Evolutionary conservation across 2,329 filamentous ascomycete species (phyloP).

Genomic region (Emergomyces pasteurianus): DNA sequence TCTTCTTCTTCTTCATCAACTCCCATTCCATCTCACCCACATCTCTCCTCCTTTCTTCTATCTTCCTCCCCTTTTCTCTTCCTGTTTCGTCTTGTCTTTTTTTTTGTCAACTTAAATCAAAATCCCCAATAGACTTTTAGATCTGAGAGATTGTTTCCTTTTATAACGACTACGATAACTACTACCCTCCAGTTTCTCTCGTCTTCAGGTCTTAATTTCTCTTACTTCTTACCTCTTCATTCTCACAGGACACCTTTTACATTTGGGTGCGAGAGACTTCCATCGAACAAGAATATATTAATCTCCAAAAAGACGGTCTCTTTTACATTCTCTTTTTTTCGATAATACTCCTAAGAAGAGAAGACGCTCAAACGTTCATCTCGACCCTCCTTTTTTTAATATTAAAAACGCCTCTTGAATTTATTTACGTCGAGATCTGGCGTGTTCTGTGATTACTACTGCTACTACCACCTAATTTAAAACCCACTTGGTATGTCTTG

Average conservation of each 20-base stretch:
- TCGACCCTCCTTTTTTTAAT: background rate
- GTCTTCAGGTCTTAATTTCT: slow-evolving; percentile 15
- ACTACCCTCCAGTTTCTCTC: background rate
- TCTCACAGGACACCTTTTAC: slow-evolving; percentile 2
- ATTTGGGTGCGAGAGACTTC: slow-evolving; percentile 14
- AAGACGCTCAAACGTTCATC: background rate
- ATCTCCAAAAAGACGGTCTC: background rate
- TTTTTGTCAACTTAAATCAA: slow-evolving; percentile 1
- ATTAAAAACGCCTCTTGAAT: background rate
- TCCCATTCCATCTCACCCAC: background rate
- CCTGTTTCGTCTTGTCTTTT: slow-evolving; percentile 1
- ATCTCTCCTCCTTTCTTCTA: background rate
- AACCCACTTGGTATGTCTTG: background rate
- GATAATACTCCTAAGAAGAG: background rate
- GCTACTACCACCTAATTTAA: background rate
- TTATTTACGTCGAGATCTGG: background rate
- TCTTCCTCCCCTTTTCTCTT: background rate
- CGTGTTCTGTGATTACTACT: background rate
- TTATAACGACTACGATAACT: slow-evolving; percentile 1
- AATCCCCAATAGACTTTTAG: slow-evolving; percentile 2
- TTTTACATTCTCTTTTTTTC: background rate
- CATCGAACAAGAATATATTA: slow-evolving; percentile 3
- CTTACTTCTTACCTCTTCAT: slow-evolving; percentile 12
- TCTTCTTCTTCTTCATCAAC: slow-evolving; percentile 3
- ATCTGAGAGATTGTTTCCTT: slow-evolving; percentile 5